These are phyloP conservation scores for Penstemon davidsonii DNA, from an alignment of 257 asterid species.

Conservation along the genomic window DNA sequence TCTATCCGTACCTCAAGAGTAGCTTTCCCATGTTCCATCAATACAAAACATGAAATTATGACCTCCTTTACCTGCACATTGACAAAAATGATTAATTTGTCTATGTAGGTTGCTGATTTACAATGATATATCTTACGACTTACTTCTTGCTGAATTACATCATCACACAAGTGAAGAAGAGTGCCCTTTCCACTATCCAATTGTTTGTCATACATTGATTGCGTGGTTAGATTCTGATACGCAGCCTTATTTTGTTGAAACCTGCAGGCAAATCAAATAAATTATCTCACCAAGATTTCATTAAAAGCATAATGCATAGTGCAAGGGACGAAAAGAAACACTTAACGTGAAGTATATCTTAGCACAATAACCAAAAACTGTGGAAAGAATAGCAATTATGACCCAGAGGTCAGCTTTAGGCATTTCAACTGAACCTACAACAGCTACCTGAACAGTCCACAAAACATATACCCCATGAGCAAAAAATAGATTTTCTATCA, in stretches of 20 bases:
- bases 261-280: slow-evolving; percentile 40
- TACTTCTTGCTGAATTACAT: slow-evolving; percentile 98
- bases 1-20: slow-evolving; percentile 67
- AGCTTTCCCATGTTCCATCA: slow-evolving; percentile 97
- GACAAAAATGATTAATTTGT: not conserved
- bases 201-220: slow-evolving; percentile 98
- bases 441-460: slow-evolving; percentile 78
- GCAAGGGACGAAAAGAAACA: not conserved
- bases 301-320: too few species aligned
- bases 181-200: slow-evolving; percentile 97
- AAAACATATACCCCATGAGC: slow-evolving; percentile 11
- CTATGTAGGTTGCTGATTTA: slow-evolving; percentile 1
- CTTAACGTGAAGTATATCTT: slow-evolving; percentile 96
- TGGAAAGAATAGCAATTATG: slow-evolving; percentile 85
- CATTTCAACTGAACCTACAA: slow-evolving; percentile 90
- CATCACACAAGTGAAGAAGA: slow-evolving; percentile 97
- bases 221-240: slow-evolving; percentile 89
- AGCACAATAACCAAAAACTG: slow-evolving; percentile 94
- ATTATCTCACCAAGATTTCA: too few species aligned
- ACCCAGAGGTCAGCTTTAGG: slow-evolving; percentile 98
- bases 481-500: not conserved
- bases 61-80: slow-evolving; percentile 94
- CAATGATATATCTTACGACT: slow-evolving; percentile 19
- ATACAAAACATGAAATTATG: slow-evolving; percentile 82
- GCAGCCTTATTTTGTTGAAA: slow-evolving; percentile 92